Conservation (phyloP, 2,329 filamentous ascomycete species). For the Macrophomina pseudophaseolina region DNA sequence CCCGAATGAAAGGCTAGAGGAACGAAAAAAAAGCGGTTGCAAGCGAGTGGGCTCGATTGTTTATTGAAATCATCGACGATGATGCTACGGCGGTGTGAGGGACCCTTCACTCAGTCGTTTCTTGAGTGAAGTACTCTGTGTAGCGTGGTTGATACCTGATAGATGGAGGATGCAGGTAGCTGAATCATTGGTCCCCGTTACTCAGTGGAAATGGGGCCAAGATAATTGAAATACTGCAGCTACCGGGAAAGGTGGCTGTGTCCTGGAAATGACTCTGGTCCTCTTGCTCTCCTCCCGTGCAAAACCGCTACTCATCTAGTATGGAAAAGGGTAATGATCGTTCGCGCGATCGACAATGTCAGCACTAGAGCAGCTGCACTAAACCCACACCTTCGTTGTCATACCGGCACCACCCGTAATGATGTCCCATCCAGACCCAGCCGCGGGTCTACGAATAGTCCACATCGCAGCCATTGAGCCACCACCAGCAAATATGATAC, state of each 20-base stretch:
- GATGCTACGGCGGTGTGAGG: neutral
- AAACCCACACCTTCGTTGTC: too few species aligned
- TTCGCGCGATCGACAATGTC: too few species aligned
- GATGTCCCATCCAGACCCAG: too few species aligned
- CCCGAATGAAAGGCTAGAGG: constrained; percentile 1
- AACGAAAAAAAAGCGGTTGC: neutral
- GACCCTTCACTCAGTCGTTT: neutral
- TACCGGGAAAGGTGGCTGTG: neutral
- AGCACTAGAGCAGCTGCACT: too few species aligned
- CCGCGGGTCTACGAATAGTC: too few species aligned
- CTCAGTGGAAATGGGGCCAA: neutral
- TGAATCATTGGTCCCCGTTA: neutral
- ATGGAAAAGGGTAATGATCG: too few species aligned
- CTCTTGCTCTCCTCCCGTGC: neutral
- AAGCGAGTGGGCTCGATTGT: constrained; percentile 15
- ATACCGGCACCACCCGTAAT: too few species aligned
- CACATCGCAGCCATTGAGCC: too few species aligned
- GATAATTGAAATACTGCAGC: constrained; percentile 5
- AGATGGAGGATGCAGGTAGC: constrained; percentile 1
- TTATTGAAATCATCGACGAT: neutral
- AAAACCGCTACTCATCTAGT: too few species aligned
- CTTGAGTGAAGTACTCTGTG: neutral
- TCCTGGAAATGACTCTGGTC: neutral
- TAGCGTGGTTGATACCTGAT: constrained; percentile 4
- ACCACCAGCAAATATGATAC: too few species aligned